Percentiles rank a stretch among this genome's conserved stretches.
Evolutionary conservation across 805 yeast genomes (phyloP).

Genomic region (Komagataella populi): DNA sequence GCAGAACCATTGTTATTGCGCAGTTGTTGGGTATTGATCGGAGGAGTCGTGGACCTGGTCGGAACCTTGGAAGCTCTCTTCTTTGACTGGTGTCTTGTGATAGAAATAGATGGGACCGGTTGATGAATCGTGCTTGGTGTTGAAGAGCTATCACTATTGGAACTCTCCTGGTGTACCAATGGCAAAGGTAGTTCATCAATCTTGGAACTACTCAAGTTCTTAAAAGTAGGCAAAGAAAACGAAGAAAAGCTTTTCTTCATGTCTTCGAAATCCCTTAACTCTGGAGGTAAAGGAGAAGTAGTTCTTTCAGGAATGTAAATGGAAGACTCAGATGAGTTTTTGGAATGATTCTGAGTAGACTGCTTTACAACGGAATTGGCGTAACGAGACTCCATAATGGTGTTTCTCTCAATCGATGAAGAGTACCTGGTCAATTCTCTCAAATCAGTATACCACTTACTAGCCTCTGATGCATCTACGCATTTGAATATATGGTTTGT

Average conservation of each 20-base stretch:
- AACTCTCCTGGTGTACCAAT: not conserved
- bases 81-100: not conserved
- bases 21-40: not conserved
- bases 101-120: not conserved
- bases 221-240: not conserved
- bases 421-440: conserved; percentile 35
- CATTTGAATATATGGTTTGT: conserved; percentile 26
- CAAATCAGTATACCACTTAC: conserved; percentile 42
- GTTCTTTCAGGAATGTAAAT: conserved; percentile 25
- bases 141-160: not conserved
- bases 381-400: conserved; percentile 14
- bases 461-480: conserved; percentile 26
- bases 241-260: not conserved
- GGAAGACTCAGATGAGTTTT: conserved; percentile 12
- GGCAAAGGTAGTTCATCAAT: not conserved
- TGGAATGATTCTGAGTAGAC: not conserved
- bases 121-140: not conserved
- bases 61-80: not conserved
- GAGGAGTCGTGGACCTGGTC: not conserved
- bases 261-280: not conserved
- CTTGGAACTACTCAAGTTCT: conserved; percentile 2
- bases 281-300: not conserved
- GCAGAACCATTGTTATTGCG: conserved; percentile 7
- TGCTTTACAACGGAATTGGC: not conserved
- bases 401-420: conserved; percentile 34